Evolutionary conservation across 1,139 yeast species (phyloP), one percentile per base, ranked within the genome.

Genomic region (Suhomyces bokatorum): DNA sequence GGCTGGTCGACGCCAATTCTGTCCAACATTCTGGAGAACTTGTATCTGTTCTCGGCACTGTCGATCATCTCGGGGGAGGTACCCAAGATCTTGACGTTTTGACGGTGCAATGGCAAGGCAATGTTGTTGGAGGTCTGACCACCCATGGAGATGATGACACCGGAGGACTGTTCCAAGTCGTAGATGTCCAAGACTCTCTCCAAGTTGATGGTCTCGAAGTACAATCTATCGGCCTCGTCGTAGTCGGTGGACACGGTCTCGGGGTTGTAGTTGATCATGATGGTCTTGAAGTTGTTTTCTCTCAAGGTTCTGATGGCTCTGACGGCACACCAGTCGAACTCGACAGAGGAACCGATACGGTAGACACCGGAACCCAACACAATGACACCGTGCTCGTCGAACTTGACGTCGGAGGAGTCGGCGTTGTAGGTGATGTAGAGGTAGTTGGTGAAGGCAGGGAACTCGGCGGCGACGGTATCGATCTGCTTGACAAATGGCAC

Each of bases 1-100:
- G 99, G 99, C 73, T 93, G 99, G 71, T 93, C 99, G 55, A 93
- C 98, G 46, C 96, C 97, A 60, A 93, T 93, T 59, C 82, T 82
- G 70, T 93, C 99, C 75, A 93, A 80, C 95, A 93, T 91, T 73
- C 97, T 87, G 42, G 97, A 89, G 76, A 93, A 93, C 75, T 93
- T 95, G 80, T 90, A 91, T 74, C 99, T 83, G 71, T 93, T 91
- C 75, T 93, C 99, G 54, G 99, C 99, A 53, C 95, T 85, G 66
- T 93, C 99, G 67, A 93, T 93, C 96, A 89, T 90, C 69, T 89
- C 97, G 49, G 99, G 99, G 34, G 96, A 86, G 42, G 99, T 93
- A 70, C 99, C 99, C 59, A 93, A 77, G 54, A 93, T 87, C 75
- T 91, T 93, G 57, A 90, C 97, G 63, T 89, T 89, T 73, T 91